Base-by-base conservation (phyloP, 179 eudicot species). In the Beta corolliflora region DNA sequence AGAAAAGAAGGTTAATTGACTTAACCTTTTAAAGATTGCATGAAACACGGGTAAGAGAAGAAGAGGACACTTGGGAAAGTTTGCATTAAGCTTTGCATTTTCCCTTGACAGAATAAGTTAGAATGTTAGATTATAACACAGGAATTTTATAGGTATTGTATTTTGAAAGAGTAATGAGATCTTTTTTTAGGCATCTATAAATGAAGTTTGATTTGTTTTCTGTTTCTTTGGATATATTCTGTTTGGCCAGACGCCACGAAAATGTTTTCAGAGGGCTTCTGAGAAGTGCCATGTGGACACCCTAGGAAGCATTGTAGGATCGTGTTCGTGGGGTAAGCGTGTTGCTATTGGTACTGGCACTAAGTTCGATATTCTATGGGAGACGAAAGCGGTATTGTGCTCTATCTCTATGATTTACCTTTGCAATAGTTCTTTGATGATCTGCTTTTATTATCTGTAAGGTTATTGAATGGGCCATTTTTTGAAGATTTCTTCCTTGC, bases 301-400 rank as follows among this genome's bases (percentile, higher is more conserved):
- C 23, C 79, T 97, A 72, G 81, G 97, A 4, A 93, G 99, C 85
- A 91, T 97, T 70, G 99, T 97, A 36, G 99, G 90, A 72, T 93
- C 99, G 15, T 97, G 98, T 80, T 91, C 98, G 7, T 97, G 99
- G 99, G 99, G 98, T 11, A 97, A 94, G 87, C 98, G 86, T 80
- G 99, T 97, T 63, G 88, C 98, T 78, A 93, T 97, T 74, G 99
- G 99, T 52, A 97, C 98, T 9, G 99, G 99, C 66, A 86, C 95
- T 23, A 86, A 88, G 67, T 97, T 97, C 75, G 97, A 94, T 60
- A 29, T 97, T 48, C 88, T 93, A 53, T 94, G 97, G 98, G 93
- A 89, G 80, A 91, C 90, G 14, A 88, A 86, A 83, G 92, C 93
- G 95, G 99, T 97, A 52, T 11, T 67, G 10, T 31, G 16, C 21